These are phyloP conservation scores for Sporisorium exsertum DNA, from an alignment of 1,284 basidiomycete species.

Conservation along the genomic window DNA sequence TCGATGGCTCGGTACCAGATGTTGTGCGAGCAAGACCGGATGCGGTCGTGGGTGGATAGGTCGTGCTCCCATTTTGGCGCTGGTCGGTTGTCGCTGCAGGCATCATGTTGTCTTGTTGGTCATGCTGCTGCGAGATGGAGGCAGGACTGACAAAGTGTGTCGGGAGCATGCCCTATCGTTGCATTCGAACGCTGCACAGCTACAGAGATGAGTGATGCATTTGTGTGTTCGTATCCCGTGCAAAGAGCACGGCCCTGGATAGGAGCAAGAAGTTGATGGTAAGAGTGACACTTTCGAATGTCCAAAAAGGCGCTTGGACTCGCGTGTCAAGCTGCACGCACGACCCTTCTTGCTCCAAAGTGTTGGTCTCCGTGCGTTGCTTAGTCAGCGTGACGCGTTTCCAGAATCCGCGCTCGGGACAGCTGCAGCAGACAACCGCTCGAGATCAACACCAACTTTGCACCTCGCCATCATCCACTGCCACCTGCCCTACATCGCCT, in stretches of 20 bases:
- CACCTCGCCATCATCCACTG: not conserved
- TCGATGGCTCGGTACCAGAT: constrained; percentile 1
- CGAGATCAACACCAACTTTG: constrained; percentile 11
- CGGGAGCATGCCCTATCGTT: constrained; percentile 42
- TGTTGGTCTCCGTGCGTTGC: constrained; percentile 23
- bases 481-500: not conserved
- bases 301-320: too few relatives aligned
- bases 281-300: not conserved
- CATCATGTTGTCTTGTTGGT: constrained; percentile 18
- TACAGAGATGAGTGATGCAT: constrained; percentile 2
- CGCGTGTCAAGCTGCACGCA: constrained; percentile 15
- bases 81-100: not conserved
- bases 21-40: not conserved
- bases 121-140: constrained; percentile 19
- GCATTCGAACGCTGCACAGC: not conserved
- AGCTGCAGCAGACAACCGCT: not conserved
- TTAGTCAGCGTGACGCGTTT: constrained; percentile 32
- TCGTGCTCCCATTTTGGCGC: constrained; percentile 11
- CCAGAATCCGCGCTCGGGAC: constrained; percentile 26
- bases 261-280: not conserved
- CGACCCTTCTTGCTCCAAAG: constrained; percentile 4
- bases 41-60: constrained; percentile 18
- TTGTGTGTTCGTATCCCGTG: not conserved
- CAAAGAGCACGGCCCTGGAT: not conserved
- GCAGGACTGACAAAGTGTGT: constrained; percentile 40